Evolutionary conservation across 2,329 filamentous ascomycete species (phyloP).

Genomic region (Graphium sp.): DNA sequence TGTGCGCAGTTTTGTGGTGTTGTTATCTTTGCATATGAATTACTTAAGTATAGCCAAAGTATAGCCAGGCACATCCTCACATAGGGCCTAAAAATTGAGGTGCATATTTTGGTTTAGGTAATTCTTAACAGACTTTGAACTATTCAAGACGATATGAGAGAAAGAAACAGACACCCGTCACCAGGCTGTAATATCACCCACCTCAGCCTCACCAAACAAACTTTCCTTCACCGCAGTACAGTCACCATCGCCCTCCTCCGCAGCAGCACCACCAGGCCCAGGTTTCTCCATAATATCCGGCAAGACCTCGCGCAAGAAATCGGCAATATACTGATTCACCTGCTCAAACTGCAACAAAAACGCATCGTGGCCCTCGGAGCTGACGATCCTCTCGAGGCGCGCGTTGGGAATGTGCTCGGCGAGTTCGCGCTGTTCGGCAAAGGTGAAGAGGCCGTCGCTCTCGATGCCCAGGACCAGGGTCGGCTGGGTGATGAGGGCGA

Average conservation of each 20-base stretch:
- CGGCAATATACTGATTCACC: conserved; percentile 75
- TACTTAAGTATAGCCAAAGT: no score
- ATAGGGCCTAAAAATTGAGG: no score
- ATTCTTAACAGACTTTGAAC: background rate
- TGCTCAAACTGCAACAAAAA: conserved; percentile 96
- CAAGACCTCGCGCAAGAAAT: conserved; percentile 66
- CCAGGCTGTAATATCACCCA: conserved; percentile 93
- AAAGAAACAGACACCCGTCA: conserved; percentile 16
- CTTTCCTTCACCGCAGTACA: conserved; percentile 66
- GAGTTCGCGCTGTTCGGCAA: conserved; percentile 88
- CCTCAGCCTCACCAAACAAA: conserved; percentile 88
- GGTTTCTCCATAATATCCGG: conserved; percentile 72
- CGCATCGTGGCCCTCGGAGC: conserved; percentile 87
- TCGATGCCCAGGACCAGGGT: conserved; percentile 87
- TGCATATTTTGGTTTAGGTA: background rate
- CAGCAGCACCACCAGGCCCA: conserved; percentile 18
- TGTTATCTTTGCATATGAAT: no score
- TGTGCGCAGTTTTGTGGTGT: no score
- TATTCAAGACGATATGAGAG: background rate
- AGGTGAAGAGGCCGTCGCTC: conserved; percentile 90
- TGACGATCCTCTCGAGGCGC: conserved; percentile 73
- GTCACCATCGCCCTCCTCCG: conserved; percentile 30
- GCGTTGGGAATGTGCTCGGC: conserved; percentile 67
- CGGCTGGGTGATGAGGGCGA: conserved; percentile 74
- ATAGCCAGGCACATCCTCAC: no score